Percentiles rank a stretch among this genome's conserved stretches.
Conservation (phyloP, 2,329 filamentous ascomycete species). For the Phoma sp. region DNA sequence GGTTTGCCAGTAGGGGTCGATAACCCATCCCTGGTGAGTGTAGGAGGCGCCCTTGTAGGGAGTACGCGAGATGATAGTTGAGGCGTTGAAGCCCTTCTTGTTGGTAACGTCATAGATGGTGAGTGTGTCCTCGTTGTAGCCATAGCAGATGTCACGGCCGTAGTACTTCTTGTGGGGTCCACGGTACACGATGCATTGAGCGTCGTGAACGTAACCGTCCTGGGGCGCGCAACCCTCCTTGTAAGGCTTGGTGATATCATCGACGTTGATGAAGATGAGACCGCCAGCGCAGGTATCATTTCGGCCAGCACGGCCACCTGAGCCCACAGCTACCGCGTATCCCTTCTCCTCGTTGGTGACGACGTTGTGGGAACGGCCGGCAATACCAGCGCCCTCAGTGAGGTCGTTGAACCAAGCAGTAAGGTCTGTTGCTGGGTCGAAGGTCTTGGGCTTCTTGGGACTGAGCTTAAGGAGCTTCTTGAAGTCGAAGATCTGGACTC, state of each 20-base stretch:
- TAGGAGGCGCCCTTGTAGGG: conserved; percentile 63
- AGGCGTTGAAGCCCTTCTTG: conserved; percentile 62
- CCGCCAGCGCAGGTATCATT: conserved; percentile 57
- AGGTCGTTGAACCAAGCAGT: conserved; percentile 39
- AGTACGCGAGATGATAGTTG: conserved; percentile 63
- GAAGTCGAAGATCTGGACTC: conserved; percentile 69
- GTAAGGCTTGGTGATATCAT: conserved; percentile 55
- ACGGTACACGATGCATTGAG: conserved; percentile 65
- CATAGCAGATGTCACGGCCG: conserved; percentile 64
- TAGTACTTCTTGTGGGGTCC: conserved; percentile 60
- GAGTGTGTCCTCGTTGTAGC: conserved; percentile 63
- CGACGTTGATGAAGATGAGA: conserved; percentile 65
- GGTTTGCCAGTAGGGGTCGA: conserved; percentile 48
- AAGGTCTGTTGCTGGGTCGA: conserved; percentile 39
- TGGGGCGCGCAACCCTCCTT: conserved; percentile 62
- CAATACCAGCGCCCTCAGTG: conserved; percentile 25
- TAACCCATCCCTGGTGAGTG: conserved; percentile 67
- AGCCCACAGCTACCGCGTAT: conserved; percentile 46
- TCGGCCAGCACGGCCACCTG: conserved; percentile 37
- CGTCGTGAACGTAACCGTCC: conserved; percentile 68
- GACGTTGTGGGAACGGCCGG: conserved; percentile 47
- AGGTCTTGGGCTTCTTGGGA: conserved; percentile 42
- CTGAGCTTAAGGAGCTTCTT: conserved; percentile 47
- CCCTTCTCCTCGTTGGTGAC: conserved; percentile 45
- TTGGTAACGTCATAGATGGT: conserved; percentile 62